Base-by-base conservation (phyloP, 2,329 filamentous ascomycete species). In the Penicillium sp. region DNA sequence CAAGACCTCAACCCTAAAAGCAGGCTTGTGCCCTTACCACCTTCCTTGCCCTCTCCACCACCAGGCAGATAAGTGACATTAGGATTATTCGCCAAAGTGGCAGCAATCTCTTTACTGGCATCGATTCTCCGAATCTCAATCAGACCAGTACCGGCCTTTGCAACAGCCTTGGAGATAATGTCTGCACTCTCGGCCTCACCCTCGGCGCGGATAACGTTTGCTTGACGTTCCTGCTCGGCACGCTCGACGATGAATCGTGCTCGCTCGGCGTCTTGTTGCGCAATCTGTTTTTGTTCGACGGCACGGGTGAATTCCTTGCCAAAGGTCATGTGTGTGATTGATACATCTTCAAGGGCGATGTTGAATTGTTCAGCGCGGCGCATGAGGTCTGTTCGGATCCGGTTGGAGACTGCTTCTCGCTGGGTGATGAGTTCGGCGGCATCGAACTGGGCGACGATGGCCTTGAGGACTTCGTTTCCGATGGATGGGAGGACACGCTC, bases 251-350 rank as follows among this genome's bases (percentile, higher is more conserved):
- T 95, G 81, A 99, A 99, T 64, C 94, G 85, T 49, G 94, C 94
- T 63, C 94, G 85, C 83, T 99, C 94, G 62, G 94, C 94, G 72
- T 99, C 94, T 78, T 99, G 94, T 80, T 99, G 94, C 56, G 94
- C 94, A 74, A 99, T 99, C 82, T 99, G 94, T 86, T 99, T 99
- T 85, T 99, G 94, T 81, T 99, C 94, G 68, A 99, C 94, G 63
- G 94, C 94, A 76, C 90, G 90, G 60, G 94, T 99, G 82, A 99
- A 99, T 78, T 99, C 94, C 76, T 93, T 93, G 66, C 94, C 94
- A 73, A 99, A 99, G 53, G 94, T 99, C 94, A 99, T 99, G 83
- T 99, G 94, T 60, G 94, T 99, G 77, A 99, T 99, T 71, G 91
- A 96, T 59, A 99, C 94, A 71, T 99, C 94, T 78, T 99, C 94